Conservation (phyloP, 2,329 filamentous ascomycete genomes). For the Botrytis galanthina region DNA sequence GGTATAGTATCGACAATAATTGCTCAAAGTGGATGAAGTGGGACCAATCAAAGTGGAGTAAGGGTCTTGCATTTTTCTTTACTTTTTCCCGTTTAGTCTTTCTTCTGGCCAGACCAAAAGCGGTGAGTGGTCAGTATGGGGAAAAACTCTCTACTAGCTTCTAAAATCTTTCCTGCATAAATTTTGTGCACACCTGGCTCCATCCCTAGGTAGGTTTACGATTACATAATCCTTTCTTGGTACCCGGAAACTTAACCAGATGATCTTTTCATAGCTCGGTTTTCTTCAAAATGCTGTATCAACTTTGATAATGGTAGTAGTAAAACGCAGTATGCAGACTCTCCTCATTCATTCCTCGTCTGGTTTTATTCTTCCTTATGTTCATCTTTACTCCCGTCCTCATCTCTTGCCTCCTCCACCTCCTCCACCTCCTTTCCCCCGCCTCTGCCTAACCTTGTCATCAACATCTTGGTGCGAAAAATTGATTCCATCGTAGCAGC, state of each 20-base stretch:
- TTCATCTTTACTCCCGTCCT: neutral
- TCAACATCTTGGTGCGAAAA: neutral
- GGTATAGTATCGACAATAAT: neutral
- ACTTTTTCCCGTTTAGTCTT: neutral
- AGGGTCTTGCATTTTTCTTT: neutral
- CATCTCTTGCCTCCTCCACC: neutral
- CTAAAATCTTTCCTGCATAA: neutral
- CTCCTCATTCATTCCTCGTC: neutral
- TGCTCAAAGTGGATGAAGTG: conserved; percentile 1
- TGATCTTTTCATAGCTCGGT: neutral
- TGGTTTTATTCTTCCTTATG: neutral
- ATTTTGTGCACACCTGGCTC: neutral
- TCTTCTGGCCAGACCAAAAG: neutral
- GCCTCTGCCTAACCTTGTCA: conserved; percentile 12
- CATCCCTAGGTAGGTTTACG: neutral
- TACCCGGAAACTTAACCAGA: neutral
- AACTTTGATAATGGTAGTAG: neutral
- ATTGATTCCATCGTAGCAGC: conserved; percentile 22
- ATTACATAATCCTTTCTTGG: neutral
- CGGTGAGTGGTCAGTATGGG: neutral
- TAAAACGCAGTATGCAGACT: neutral
- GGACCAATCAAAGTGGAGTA: neutral
- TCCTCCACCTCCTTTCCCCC: conserved; percentile 5
- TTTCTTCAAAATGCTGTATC: neutral
- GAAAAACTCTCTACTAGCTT: neutral